Evolutionary conservation across 1,139 yeast genomes (phyloP).

Genomic region (Hyphopichia pseudoburtonii): DNA sequence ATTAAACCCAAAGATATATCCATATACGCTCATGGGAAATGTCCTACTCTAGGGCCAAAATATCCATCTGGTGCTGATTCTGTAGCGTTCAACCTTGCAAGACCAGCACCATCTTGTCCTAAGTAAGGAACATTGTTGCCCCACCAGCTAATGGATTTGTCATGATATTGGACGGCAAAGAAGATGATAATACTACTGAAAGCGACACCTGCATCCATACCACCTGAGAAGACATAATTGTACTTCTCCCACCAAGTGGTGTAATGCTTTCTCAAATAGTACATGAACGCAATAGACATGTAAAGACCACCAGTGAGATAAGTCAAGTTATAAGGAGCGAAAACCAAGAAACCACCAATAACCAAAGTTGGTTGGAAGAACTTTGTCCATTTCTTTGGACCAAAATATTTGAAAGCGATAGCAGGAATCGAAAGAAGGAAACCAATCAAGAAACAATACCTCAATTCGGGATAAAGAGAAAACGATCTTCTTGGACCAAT

Average conservation of each 20-base stretch:
- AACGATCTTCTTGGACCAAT: conserved; percentile 66
- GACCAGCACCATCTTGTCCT: conserved; percentile 46
- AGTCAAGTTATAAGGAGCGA: conserved; percentile 52
- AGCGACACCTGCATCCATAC: conserved; percentile 54
- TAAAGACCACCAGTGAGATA: conserved; percentile 47
- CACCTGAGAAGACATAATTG: conserved; percentile 53
- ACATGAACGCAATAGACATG: conserved; percentile 45
- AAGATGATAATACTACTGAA: conserved; percentile 51
- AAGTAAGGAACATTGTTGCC: conserved; percentile 47
- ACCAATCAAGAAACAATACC: conserved; percentile 57
- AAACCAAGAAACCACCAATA: conserved; percentile 35
- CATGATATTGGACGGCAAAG: conserved; percentile 52
- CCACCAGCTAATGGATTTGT: conserved; percentile 52
- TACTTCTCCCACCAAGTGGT: conserved; percentile 60
- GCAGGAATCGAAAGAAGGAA: conserved; percentile 44
- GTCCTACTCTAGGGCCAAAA: conserved; percentile 39
- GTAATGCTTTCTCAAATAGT: conserved; percentile 43
- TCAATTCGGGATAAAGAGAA: conserved; percentile 46
- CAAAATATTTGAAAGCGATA: conserved; percentile 38
- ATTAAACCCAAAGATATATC: no score
- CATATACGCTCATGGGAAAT: neutral
- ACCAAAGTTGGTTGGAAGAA: conserved; percentile 45
- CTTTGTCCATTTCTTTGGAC: conserved; percentile 25
- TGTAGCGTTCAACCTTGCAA: conserved; percentile 11
- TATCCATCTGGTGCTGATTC: conserved; percentile 37